A percentile compares a stretch with the other conserved stretches of the same genome.
phyloP scores from a whole-genome alignment of 2,329 filamentous ascomycete species.

The Grosmannia clavigera region DNA sequence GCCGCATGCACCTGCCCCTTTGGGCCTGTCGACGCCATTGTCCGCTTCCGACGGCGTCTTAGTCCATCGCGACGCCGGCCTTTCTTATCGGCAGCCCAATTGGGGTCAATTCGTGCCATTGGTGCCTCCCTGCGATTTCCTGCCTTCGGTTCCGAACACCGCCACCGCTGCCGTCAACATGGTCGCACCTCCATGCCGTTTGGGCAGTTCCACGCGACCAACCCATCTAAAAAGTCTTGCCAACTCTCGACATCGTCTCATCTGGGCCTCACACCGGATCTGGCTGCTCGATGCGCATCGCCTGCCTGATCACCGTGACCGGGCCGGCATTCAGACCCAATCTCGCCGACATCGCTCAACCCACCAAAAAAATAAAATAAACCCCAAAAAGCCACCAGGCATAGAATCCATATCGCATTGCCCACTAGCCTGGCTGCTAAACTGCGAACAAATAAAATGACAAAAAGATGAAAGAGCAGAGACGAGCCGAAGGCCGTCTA shows the following conservation, averaged over 20 bases:
- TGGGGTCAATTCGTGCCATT: neutral
- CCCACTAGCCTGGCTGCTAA: slow-evolving; percentile 1
- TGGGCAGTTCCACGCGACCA: slow-evolving; percentile 4
- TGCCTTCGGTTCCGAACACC: neutral
- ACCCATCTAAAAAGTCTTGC: too few relatives aligned
- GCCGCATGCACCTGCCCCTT: neutral
- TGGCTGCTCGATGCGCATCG: neutral
- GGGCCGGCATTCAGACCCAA: neutral
- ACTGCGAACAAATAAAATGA: neutral
- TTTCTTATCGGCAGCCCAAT: neutral
- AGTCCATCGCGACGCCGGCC: neutral
- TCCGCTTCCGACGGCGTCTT: neutral
- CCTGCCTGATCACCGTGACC: neutral
- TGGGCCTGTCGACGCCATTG: neutral
- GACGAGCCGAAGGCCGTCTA: neutral
- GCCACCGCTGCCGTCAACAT: neutral
- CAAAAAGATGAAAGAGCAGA: neutral
- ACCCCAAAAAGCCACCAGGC: too few relatives aligned
- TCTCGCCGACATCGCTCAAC: slow-evolving; percentile 1
- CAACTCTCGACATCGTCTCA: neutral
- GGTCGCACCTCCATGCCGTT: neutral
- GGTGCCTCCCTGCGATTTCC: neutral
- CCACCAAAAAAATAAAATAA: neutral
- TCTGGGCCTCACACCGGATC: neutral
- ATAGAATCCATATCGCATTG: neutral